Conservation (phyloP, 768 basidiomycete species). For the Boletus eberwhitei region DNA sequence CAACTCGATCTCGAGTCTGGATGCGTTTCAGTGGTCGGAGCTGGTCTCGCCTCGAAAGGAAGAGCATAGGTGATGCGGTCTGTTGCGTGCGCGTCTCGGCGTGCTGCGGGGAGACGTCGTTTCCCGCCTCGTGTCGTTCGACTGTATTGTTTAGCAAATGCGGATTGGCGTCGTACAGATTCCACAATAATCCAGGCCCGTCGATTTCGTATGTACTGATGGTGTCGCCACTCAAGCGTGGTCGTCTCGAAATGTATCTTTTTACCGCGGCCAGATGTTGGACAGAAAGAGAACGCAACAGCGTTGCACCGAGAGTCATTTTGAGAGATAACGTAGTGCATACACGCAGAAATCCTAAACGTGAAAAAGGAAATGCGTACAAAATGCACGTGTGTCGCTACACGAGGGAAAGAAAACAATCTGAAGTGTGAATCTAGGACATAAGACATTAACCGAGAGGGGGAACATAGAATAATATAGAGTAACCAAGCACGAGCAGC, state of each 20-base stretch:
- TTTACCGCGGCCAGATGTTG: neutral
- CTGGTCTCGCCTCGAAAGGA: slow-evolving; percentile 31
- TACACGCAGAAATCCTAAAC: slow-evolving; percentile 13
- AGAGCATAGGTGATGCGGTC: slow-evolving; percentile 15
- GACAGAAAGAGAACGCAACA: neutral
- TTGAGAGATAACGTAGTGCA: slow-evolving; percentile 7
- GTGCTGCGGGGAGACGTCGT: neutral
- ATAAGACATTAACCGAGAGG: slow-evolving; percentile 9
- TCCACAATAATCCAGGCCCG: neutral
- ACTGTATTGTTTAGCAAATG: slow-evolving; percentile 6
- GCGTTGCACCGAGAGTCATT: neutral
- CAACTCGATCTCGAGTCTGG: slow-evolving; percentile 30
- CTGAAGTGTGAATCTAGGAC: slow-evolving; percentile 29
- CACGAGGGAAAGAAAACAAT: slow-evolving; percentile 12
- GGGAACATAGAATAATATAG: slow-evolving; percentile 5
- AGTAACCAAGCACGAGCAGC: neutral
- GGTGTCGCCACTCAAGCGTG: neutral
- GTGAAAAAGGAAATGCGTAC: slow-evolving; percentile 19
- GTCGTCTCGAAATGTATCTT: neutral
- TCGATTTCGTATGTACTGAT: slow-evolving; percentile 5
- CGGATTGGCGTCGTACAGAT: neutral
- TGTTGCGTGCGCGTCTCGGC: neutral
- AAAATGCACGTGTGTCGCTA: slow-evolving; percentile 19
- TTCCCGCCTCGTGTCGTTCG: neutral
- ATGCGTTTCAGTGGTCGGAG: slow-evolving; percentile 34